phyloP scores from a whole-genome alignment of 805 yeast genomes.

The Metschnikowia shivogae region DNA sequence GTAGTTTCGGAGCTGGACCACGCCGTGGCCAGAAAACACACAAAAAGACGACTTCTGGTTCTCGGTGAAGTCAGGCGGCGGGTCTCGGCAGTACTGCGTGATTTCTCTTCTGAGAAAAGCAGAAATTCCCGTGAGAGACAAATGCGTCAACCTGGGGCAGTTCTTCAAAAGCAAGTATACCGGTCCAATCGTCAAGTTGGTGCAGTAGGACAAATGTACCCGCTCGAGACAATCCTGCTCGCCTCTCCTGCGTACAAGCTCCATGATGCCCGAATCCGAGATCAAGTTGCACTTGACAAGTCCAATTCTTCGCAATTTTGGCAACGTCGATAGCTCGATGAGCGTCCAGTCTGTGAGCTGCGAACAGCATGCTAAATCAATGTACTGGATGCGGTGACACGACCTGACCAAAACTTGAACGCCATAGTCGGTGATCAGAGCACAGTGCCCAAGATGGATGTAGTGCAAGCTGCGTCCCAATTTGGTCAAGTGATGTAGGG shows the following conservation, averaged over 20 bases:
- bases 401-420: slow-evolving; percentile 67
- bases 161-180: slow-evolving; percentile 67
- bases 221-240: slow-evolving; percentile 82
- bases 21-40: slow-evolving; percentile 91
- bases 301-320: slow-evolving; percentile 84
- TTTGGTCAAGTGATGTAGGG: slow-evolving; percentile 64
- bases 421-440: slow-evolving; percentile 84
- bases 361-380: slow-evolving; percentile 91
- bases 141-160: slow-evolving; percentile 84
- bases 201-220: slow-evolving; percentile 89
- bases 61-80: slow-evolving; percentile 88
- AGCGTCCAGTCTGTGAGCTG: slow-evolving; percentile 84
- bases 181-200: slow-evolving; percentile 73
- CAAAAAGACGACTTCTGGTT: slow-evolving; percentile 84
- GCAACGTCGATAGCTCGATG: slow-evolving; percentile 67
- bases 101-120: slow-evolving; percentile 87
- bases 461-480: slow-evolving; percentile 81
- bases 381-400: slow-evolving; percentile 84
- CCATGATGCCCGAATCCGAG: slow-evolving; percentile 76
- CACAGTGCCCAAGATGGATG: slow-evolving; percentile 91
- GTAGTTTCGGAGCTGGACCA: slow-evolving; percentile 66
- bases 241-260: slow-evolving; percentile 62
- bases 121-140: slow-evolving; percentile 86
- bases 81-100: slow-evolving; percentile 81
- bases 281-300: slow-evolving; percentile 86